Conservation (phyloP, 2,329 filamentous ascomycete genomes). For the Phialophora expanda region DNA sequence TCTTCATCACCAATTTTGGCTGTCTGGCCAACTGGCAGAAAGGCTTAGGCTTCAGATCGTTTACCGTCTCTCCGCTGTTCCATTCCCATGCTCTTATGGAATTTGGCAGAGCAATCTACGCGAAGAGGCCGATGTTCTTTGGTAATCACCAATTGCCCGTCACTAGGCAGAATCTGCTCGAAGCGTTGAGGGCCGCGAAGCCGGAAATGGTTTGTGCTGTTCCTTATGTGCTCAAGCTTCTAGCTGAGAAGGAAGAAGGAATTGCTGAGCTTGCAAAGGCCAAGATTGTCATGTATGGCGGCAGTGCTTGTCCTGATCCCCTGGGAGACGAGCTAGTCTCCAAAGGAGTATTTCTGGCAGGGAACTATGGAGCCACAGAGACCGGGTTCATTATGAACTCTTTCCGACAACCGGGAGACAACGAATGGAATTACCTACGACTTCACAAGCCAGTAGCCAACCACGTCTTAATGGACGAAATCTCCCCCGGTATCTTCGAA, state of each 20-base stretch:
- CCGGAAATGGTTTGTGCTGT: constrained; percentile 65
- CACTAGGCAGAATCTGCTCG: constrained; percentile 56
- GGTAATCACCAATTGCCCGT: constrained; percentile 63
- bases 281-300: constrained; percentile 64
- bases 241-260: constrained; percentile 64
- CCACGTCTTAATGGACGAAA: constrained; percentile 51
- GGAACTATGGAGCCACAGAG: constrained; percentile 64
- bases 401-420: constrained; percentile 58
- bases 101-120: constrained; percentile 59
- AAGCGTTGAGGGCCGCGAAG: constrained; percentile 50
- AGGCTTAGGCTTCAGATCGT: constrained; percentile 25
- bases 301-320: constrained; percentile 64
- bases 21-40: constrained; percentile 28
- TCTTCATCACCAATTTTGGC: constrained; percentile 49
- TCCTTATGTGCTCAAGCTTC: constrained; percentile 59
- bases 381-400: constrained; percentile 68
- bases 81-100: constrained; percentile 65
- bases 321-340: constrained; percentile 61
- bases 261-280: constrained; percentile 53
- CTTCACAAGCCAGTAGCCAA: constrained; percentile 48
- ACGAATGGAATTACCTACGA: constrained; percentile 65
- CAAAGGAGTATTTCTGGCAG: constrained; percentile 60
- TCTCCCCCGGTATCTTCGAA: constrained; percentile 46
- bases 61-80: constrained; percentile 61
- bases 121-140: constrained; percentile 57